Conservation (phyloP, 169 alveolate species). For the Plasmodium gonderi region DNA sequence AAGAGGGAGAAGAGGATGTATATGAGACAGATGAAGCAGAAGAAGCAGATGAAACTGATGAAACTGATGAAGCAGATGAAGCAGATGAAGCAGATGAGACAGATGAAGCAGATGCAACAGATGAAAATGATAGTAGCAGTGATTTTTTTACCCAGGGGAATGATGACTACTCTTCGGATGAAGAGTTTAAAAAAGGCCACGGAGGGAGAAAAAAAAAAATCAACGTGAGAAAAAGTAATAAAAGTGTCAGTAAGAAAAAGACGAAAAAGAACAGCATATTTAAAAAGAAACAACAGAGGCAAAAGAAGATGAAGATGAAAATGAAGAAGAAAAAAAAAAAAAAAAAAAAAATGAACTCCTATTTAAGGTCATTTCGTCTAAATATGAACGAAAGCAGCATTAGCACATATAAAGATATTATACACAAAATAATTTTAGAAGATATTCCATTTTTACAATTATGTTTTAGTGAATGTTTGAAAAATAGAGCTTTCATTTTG, state of each 20-base stretch:
- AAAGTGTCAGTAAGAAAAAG: neutral
- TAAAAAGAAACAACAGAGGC: constrained; percentile 3
- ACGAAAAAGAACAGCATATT: neutral
- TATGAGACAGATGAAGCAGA: neutral
- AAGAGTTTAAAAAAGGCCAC: neutral
- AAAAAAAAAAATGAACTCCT: constrained; percentile 7
- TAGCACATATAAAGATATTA: constrained; percentile 50
- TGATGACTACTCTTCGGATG: neutral
- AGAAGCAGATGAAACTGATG: neutral
- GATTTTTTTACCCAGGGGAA: neutral
- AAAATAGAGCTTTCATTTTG: constrained; percentile 40
- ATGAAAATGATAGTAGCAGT: neutral
- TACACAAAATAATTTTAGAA: constrained; percentile 42
- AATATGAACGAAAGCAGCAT: constrained; percentile 23
- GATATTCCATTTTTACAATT: constrained; percentile 44
- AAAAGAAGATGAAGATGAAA: neutral
- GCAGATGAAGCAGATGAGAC: neutral
- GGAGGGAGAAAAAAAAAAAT: neutral
- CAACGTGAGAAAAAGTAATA: neutral
- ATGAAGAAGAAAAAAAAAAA: neutral
- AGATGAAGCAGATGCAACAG: neutral
- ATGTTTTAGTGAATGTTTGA: constrained; percentile 68
- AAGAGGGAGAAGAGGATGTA: neutral
- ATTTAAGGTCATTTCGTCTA: constrained; percentile 27
- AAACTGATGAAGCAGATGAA: neutral